Conservation (phyloP, 306 rosid genomes). For the Cucurbita pepo region DNA sequence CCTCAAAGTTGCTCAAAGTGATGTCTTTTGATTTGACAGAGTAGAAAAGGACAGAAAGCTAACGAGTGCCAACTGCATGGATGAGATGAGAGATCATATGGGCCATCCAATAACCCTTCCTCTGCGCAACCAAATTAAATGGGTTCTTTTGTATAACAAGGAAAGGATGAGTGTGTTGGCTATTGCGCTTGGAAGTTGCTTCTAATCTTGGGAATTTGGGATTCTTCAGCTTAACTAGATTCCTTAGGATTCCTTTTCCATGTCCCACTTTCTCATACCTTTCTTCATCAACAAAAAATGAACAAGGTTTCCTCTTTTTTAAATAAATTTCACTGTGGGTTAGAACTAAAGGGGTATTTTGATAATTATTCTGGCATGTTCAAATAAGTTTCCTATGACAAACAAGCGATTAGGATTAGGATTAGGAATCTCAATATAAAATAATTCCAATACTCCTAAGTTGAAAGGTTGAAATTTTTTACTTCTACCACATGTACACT, state of each 20-base stretch:
- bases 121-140: neutral
- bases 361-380: neutral
- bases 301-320: too few species aligned
- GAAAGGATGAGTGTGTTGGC: neutral
- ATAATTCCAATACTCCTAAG: neutral
- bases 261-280: neutral
- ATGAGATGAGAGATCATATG: neutral
- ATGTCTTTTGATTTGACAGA: neutral
- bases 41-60: neutral
- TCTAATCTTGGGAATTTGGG: conserved; percentile 2
- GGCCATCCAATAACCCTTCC: neutral
- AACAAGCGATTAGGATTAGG: neutral
- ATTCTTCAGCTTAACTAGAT: neutral
- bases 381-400: neutral
- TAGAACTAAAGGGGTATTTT: neutral
- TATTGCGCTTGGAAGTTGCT: neutral
- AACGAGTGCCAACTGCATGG: neutral
- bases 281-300: neutral
- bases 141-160: neutral
- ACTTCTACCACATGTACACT: too few species aligned
- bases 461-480: too few species aligned
- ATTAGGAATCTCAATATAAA: neutral
- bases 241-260: neutral
- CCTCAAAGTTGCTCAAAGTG: neutral
- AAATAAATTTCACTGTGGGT: neutral